Evolutionary conservation across 176 grass and related monocot genomes (phyloP).

Genomic region (Triticum turgidum): DNA sequence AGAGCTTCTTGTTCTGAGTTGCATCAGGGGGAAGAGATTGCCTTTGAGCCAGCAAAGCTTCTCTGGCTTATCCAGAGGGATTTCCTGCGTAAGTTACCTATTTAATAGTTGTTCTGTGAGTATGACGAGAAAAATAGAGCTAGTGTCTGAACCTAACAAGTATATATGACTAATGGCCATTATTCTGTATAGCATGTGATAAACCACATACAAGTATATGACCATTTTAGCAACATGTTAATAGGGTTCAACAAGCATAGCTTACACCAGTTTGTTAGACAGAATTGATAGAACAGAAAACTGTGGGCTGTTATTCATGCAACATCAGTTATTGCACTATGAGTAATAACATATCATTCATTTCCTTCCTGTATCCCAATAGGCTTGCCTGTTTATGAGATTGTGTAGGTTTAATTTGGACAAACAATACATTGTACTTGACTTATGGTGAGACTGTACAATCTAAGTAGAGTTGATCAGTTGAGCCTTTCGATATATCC

Average conservation of each 20-base stretch:
- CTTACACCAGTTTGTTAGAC: background rate
- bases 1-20: constrained; percentile 14
- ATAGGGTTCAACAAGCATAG: background rate
- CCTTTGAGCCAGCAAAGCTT: constrained; percentile 97
- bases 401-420: background rate
- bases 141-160: background rate
- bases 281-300: background rate
- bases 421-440: background rate
- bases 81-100: constrained; percentile 85
- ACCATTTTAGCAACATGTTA: background rate
- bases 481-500: background rate
- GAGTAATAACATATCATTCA: background rate
- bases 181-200: background rate
- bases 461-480: background rate
- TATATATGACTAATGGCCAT: background rate
- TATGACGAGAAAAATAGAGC: background rate
- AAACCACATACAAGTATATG: background rate
- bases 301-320: background rate
- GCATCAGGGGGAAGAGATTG: constrained; percentile 81
- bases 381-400: background rate
- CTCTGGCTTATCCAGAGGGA: constrained; percentile 99
- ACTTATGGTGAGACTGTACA: background rate
- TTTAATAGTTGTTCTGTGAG: constrained; percentile 12
- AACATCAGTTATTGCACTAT: constrained; percentile 12
- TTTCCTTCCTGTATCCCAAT: background rate